Evolutionary conservation across 169 alveolate species (phyloP).

Genomic region (Cryptosporidium baileyi): DNA sequence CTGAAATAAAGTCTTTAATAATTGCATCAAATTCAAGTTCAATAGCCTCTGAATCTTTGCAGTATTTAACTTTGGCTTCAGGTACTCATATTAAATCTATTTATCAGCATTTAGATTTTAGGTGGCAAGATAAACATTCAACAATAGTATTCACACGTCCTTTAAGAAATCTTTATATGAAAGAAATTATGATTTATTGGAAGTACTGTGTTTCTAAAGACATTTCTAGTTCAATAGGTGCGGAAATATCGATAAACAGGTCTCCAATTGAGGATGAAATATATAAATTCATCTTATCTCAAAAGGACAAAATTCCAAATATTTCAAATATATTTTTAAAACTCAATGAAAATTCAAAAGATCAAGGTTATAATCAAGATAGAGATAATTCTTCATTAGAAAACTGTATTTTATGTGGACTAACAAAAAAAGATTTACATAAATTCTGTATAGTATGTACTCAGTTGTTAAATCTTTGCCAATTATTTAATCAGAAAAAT

Average conservation of each 20-base stretch:
- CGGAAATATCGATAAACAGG: conserved; percentile 30
- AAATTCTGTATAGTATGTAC: too few species aligned
- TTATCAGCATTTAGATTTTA: background rate
- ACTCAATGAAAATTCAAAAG: background rate
- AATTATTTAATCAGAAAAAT: too few species aligned
- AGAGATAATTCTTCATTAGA: too few species aligned
- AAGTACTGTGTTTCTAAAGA: background rate
- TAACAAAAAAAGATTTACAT: too few species aligned
- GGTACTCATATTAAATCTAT: conserved; percentile 37
- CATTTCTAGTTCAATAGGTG: conserved; percentile 17
- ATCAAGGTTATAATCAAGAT: background rate
- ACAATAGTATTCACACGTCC: conserved; percentile 24
- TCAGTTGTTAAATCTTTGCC: too few species aligned
- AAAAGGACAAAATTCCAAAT: conserved; percentile 9
- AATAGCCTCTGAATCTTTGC: conserved; percentile 46
- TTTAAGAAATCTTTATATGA: conserved; percentile 7
- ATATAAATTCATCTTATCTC: conserved; percentile 9
- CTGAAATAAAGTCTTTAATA: conserved; percentile 1
- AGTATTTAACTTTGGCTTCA: conserved; percentile 32
- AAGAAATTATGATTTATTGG: conserved; percentile 51
- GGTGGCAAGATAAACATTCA: conserved; percentile 5
- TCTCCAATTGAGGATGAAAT: conserved; percentile 33
- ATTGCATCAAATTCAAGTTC: conserved; percentile 48
- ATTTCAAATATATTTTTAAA: conserved; percentile 32
- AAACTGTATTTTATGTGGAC: too few species aligned